phyloP scores from a whole-genome alignment of 2,329 filamentous ascomycete species.

The Shiraia bambusicola region DNA sequence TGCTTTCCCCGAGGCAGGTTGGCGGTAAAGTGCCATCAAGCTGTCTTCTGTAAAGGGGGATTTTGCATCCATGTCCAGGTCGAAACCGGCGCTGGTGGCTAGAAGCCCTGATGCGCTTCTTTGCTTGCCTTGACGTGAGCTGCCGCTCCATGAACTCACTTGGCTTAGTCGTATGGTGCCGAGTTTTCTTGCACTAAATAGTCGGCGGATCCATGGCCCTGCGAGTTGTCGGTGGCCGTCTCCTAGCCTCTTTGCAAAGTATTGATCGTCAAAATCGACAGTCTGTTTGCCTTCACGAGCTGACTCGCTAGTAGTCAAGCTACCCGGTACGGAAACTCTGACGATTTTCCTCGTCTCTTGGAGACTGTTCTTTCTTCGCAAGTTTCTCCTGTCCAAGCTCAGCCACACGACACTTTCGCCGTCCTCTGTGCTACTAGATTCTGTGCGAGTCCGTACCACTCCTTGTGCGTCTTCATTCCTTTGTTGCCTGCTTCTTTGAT shows the following conservation, averaged over 20 bases:
- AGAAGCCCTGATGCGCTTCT: slow-evolving; percentile 11
- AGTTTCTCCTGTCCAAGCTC: slow-evolving; percentile 8
- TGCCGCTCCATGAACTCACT: slow-evolving; percentile 22
- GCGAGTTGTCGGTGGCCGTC: slow-evolving; percentile 19
- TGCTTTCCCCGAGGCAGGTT: slow-evolving; percentile 37
- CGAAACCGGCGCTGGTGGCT: slow-evolving; percentile 12
- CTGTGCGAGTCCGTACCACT: slow-evolving; percentile 6
- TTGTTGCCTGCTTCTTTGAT: slow-evolving; percentile 19
- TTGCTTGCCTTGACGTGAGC: not conserved
- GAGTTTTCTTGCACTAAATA: slow-evolving; percentile 25
- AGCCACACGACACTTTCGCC: slow-evolving; percentile 18
- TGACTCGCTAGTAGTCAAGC: slow-evolving; percentile 9
- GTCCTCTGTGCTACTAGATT: slow-evolving; percentile 3
- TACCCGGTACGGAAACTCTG: slow-evolving; percentile 16
- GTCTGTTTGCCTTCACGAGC: slow-evolving; percentile 1
- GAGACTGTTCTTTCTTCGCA: not conserved
- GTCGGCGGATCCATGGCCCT: slow-evolving; percentile 22
- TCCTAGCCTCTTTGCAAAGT: slow-evolving; percentile 22
- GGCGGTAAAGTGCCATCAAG: slow-evolving; percentile 38
- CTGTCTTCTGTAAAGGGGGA: slow-evolving; percentile 44
- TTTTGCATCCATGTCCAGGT: slow-evolving; percentile 2
- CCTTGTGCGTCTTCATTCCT: slow-evolving; percentile 26
- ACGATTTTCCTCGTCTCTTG: slow-evolving; percentile 3
- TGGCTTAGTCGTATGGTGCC: slow-evolving; percentile 20
- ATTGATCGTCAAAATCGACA: slow-evolving; percentile 33